Evolutionary conservation across 495 filamentous ascomycete species (phyloP), one percentile per base, ranked within the genome.

Genomic region (Hypomontagnella monticulosa): DNA sequence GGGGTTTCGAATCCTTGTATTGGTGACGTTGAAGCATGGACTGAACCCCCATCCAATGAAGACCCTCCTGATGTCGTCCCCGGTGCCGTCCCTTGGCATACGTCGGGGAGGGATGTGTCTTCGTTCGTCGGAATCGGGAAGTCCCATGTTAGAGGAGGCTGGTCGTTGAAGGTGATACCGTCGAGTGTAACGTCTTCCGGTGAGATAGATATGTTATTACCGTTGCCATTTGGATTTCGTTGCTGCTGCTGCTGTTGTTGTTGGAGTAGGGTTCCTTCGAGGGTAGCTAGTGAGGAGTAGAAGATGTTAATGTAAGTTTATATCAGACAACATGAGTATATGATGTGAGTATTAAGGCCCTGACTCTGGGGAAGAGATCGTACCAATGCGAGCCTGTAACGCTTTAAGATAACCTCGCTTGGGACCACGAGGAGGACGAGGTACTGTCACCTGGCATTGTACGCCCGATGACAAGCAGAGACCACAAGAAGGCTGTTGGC

Each of bases 371-470:
- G 4, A 36, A 9, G 43, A 34, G 1, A 30, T 37, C 63, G 33
- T 69, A 69, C 66, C 66, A 7, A 69, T 69, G 14, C 66, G 66
- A 60, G 66, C 66, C 60, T 69, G 66, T n/a, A 69, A 46, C 7
- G 66, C 66, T 42, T 69, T 69, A 23, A 69, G 41, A 52, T 69
- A 69, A 4, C 66, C 66, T 46, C 66, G 59, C 14, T 69, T 69
- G 1, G 66, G 66, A 7, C 66, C 66, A 16, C 66, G 66, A 51
- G 66, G 66, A 33, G 59, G 66, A 9, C 66, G 66, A 6, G 66
- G 66, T 23, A 59, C 63, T 44, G 66, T 69, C 8, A 69, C 55
- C 49, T 69, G 66, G 15, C 66, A 69, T 50, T 40, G 66, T 14
- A 69, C 66, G 32, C 66, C 66, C 1, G 66, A 69, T 43, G 59